These are phyloP conservation scores for Noccaea caerulescens DNA, from an alignment of 345 rosid genomes.

Conservation along the genomic window DNA sequence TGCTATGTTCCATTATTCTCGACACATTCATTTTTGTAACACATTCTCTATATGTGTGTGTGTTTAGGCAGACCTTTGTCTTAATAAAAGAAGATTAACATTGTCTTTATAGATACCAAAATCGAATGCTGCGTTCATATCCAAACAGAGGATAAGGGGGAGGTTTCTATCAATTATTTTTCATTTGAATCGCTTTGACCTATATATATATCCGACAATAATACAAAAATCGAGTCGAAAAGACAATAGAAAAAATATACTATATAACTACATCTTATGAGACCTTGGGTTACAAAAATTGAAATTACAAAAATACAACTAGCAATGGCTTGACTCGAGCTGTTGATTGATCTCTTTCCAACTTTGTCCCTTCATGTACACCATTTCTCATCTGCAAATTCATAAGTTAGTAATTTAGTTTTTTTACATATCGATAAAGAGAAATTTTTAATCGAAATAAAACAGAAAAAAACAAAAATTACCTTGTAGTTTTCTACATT, in stretches of 20 bases:
- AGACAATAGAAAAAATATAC: slow-evolving; percentile 9
- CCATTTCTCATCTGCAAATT: slow-evolving; percentile 37
- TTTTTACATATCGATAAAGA: neutral
- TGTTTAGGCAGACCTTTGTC: neutral
- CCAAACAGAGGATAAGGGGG: neutral
- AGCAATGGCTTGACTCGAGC: slow-evolving; percentile 22
- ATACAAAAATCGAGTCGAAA: slow-evolving; percentile 25
- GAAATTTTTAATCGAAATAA: neutral
- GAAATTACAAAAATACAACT: slow-evolving; percentile 34
- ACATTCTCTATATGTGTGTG: slow-evolving; percentile 5
- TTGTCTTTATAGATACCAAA: slow-evolving; percentile 9
- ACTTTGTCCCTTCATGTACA: slow-evolving; percentile 19
- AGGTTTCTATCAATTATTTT: neutral
- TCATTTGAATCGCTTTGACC: neutral
- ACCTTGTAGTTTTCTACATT: slow-evolving; percentile 66
- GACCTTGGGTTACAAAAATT: neutral
- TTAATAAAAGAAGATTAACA: slow-evolving; percentile 11
- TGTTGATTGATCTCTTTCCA: slow-evolving; percentile 17
- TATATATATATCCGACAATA: slow-evolving; percentile 18
- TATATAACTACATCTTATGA: slow-evolving; percentile 30
- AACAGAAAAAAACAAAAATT: neutral
- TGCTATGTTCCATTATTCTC: slow-evolving; percentile 32
- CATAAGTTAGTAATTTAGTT: slow-evolving; percentile 12
- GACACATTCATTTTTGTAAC: slow-evolving; percentile 25
- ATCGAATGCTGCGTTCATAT: slow-evolving; percentile 24